phyloP scores from a whole-genome alignment of 805 yeast species.

The Saccharomycopsis capsularis region DNA sequence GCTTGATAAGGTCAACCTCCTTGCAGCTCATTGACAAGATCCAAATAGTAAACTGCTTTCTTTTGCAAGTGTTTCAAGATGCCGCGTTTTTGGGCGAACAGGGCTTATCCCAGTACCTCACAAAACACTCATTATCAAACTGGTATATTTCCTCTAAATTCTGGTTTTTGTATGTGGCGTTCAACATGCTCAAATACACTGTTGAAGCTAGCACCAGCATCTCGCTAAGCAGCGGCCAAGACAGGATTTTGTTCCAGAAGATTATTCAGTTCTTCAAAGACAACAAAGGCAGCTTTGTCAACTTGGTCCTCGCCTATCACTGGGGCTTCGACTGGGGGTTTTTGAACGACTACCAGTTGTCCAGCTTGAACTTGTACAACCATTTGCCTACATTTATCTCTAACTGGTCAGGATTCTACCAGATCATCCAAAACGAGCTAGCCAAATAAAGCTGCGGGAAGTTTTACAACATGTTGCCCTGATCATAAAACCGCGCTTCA shows the following conservation, averaged over 20 bases:
- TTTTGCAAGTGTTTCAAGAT: slow-evolving; percentile 18
- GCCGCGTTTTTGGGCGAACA: slow-evolving; percentile 21
- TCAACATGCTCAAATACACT: slow-evolving; percentile 8
- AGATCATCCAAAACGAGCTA: not conserved
- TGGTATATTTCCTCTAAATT: slow-evolving; percentile 21
- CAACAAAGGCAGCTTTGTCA: slow-evolving; percentile 10
- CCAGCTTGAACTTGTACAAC: slow-evolving; percentile 14
- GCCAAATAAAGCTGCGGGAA: no score
- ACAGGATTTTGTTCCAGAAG: not conserved
- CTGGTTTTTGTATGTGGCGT: slow-evolving; percentile 17
- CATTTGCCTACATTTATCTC: slow-evolving; percentile 5
- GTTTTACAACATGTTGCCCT: no score
- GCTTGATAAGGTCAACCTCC: not conserved
- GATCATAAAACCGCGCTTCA: no score
- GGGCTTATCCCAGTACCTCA: slow-evolving; percentile 2
- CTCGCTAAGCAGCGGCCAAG: not conserved
- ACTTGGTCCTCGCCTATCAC: slow-evolving; percentile 18
- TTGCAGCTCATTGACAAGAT: slow-evolving; percentile 8
- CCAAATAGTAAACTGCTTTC: slow-evolving; percentile 15
- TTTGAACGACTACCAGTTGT: slow-evolving; percentile 19
- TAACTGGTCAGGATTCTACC: slow-evolving; percentile 14
- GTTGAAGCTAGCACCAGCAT: not conserved
- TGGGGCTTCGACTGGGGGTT: slow-evolving; percentile 21
- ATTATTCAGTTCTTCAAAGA: slow-evolving; percentile 1
- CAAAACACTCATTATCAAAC: slow-evolving; percentile 3